Conservation (phyloP, 305 asterid species). For the Solanum aculeatissimum region DNA sequence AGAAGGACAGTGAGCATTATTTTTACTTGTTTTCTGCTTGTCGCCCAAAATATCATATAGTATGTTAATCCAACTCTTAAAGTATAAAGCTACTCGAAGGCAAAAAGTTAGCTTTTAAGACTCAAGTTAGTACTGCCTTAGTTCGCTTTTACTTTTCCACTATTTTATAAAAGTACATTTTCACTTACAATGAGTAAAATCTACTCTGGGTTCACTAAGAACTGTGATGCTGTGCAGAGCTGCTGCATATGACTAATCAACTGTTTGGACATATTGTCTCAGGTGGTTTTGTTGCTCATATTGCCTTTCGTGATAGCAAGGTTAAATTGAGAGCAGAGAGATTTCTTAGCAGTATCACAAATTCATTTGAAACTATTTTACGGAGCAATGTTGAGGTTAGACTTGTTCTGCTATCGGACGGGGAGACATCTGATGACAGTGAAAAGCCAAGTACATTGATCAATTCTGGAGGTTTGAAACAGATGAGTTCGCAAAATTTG, state of each 20-base stretch:
- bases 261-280: background rate
- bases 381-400: slow-evolving; percentile 66
- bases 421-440: slow-evolving; percentile 3
- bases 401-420: slow-evolving; percentile 44
- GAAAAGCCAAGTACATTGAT: slow-evolving; percentile 1
- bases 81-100: background rate
- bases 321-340: slow-evolving; percentile 80
- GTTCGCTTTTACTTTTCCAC: too few relatives aligned
- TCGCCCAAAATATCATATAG: background rate
- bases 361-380: slow-evolving; percentile 68
- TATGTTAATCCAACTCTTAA: background rate
- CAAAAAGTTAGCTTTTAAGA: background rate
- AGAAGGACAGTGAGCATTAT: background rate
- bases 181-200: background rate
- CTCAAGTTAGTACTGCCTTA: background rate
- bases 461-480: slow-evolving; percentile 24
- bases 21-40: background rate
- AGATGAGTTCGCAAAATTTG: background rate
- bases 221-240: background rate
- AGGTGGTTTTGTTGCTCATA: slow-evolving; percentile 73
- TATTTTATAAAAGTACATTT: too few relatives aligned
- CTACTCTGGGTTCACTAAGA: background rate
- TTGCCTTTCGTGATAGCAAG: slow-evolving; percentile 59
- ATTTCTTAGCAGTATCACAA: slow-evolving; percentile 77
- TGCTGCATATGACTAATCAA: background rate